phyloP scores from a whole-genome alignment of 805 yeast genomes.

The Lipomyces starkeyi region DNA sequence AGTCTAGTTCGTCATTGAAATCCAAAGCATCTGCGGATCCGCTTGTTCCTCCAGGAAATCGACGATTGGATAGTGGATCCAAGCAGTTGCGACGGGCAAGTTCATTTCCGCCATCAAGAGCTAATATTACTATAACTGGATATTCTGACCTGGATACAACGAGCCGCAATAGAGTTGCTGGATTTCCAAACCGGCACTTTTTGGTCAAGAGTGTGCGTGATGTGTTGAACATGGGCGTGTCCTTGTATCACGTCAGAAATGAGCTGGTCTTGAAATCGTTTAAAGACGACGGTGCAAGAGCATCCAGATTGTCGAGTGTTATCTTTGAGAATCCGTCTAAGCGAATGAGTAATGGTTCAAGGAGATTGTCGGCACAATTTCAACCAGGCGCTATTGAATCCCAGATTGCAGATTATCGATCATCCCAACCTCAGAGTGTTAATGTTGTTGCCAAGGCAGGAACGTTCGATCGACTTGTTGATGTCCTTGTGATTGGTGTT shows the following conservation, averaged over 20 bases:
- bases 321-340: constrained; percentile 54
- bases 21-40: constrained; percentile 30
- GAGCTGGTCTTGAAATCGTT: constrained; percentile 66
- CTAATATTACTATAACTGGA: constrained; percentile 52
- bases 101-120: constrained; percentile 47
- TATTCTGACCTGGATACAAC: constrained; percentile 53
- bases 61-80: constrained; percentile 9
- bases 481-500: constrained; percentile 75
- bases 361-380: constrained; percentile 42
- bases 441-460: constrained; percentile 69
- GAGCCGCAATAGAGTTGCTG: constrained; percentile 46
- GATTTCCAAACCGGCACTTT: constrained; percentile 51
- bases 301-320: constrained; percentile 55
- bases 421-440: constrained; percentile 38
- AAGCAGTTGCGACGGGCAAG: constrained; percentile 44
- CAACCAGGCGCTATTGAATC: constrained; percentile 20
- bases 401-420: constrained; percentile 22
- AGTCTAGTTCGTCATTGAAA: constrained; percentile 58
- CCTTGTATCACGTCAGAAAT: constrained; percentile 60
- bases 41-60: background rate
- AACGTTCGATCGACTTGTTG: constrained; percentile 75
- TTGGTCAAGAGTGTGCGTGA: constrained; percentile 65
- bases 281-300: constrained; percentile 44
- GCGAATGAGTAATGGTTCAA: constrained; percentile 51
- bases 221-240: constrained; percentile 64